A percentile compares a stretch with the other conserved stretches of the same genome.
Evolutionary conservation across 176 grass and related monocot genomes (phyloP).

Genomic region (Hyparrhenia diplandra): DNA sequence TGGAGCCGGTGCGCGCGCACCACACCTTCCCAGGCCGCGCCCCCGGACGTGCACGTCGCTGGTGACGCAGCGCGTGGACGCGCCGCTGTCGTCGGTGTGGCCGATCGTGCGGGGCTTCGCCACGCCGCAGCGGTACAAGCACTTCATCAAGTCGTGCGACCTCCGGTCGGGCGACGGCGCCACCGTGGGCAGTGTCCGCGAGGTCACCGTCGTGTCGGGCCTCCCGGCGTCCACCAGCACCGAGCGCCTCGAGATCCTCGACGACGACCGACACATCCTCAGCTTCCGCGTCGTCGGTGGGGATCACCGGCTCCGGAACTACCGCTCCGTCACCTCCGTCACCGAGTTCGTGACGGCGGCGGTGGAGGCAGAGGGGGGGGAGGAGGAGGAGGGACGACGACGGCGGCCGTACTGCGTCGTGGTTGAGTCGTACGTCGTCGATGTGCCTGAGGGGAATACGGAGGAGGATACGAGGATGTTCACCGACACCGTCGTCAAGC

Average conservation of each 20-base stretch:
- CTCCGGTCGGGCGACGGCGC: slow-evolving; percentile 58
- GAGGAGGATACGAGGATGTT: slow-evolving; percentile 95
- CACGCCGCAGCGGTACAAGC: slow-evolving; percentile 84
- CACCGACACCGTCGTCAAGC: slow-evolving; percentile 85
- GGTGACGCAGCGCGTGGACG: slow-evolving; percentile 68
- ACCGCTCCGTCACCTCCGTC: slow-evolving; percentile 94
- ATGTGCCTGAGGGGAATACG: slow-evolving; percentile 83
- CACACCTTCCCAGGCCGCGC: slow-evolving; percentile 49
- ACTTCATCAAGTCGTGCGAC: slow-evolving; percentile 86
- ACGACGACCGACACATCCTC: slow-evolving; percentile 77
- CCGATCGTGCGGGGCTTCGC: slow-evolving; percentile 79
- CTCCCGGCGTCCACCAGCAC: slow-evolving; percentile 84
- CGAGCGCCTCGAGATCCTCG: slow-evolving; percentile 94
- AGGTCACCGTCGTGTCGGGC: slow-evolving; percentile 84
- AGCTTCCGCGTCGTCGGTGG: slow-evolving; percentile 94
- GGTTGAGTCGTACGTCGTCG: slow-evolving; percentile 89
- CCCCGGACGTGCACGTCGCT: slow-evolving; percentile 70
- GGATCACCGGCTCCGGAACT: slow-evolving; percentile 90
- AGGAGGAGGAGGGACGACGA: too few relatives aligned
- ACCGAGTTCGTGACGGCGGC: slow-evolving; percentile 45
- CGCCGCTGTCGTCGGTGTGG: slow-evolving; percentile 74
- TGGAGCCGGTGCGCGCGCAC: slow-evolving; percentile 43
- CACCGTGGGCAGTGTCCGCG: slow-evolving; percentile 78
- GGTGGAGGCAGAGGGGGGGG: background rate
- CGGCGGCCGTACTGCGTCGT: slow-evolving; percentile 55